A percentile compares a stretch with the other conserved stretches of the same genome.
Evolutionary conservation across 345 rosid species (phyloP).

Genomic region (Tarenaya hassleriana): DNA sequence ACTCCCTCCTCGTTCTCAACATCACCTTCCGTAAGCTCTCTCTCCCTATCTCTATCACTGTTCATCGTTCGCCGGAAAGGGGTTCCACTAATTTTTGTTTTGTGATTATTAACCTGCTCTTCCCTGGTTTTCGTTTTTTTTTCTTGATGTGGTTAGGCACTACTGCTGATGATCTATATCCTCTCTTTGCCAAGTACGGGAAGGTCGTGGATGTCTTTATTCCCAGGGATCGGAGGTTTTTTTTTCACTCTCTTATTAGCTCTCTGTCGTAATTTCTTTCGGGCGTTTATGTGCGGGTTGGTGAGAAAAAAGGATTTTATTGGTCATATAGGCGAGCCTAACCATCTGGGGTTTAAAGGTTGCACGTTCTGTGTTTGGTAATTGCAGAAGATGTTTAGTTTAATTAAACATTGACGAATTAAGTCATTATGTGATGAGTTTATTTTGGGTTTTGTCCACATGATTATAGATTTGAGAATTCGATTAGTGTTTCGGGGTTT

Average conservation of each 20-base stretch:
- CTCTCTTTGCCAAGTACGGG: slow-evolving; percentile 81
- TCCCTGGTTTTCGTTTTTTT: too few relatives aligned
- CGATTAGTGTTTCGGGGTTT: too few relatives aligned
- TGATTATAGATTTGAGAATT: too few relatives aligned
- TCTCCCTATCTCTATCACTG: neutral
- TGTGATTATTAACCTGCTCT: too few relatives aligned
- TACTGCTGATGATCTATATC: slow-evolving; percentile 77
- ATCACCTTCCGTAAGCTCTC: slow-evolving; percentile 63
- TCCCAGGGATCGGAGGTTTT: slow-evolving; percentile 75
- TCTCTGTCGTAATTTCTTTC: neutral
- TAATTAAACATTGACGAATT: too few relatives aligned
- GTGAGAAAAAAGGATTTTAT: slow-evolving; percentile 13
- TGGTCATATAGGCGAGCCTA: neutral
- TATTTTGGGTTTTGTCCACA: neutral
- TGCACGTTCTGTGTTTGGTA: too few relatives aligned
- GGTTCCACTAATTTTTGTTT: slow-evolving; percentile 5
- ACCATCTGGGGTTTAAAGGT: too few relatives aligned
- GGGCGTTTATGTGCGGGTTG: neutral
- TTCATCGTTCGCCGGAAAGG: neutral
- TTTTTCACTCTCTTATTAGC: neutral
- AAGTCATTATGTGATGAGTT: neutral
- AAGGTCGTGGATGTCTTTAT: slow-evolving; percentile 82
- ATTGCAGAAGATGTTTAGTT: too few relatives aligned
- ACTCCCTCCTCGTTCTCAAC: slow-evolving; percentile 77
- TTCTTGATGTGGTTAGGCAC: slow-evolving; percentile 41